Percentiles rank a stretch among this genome's conserved stretches.
phyloP scores from a whole-genome alignment of 371 early-diverging fungal genomes.

The Pancytospora epiphaga region DNA sequence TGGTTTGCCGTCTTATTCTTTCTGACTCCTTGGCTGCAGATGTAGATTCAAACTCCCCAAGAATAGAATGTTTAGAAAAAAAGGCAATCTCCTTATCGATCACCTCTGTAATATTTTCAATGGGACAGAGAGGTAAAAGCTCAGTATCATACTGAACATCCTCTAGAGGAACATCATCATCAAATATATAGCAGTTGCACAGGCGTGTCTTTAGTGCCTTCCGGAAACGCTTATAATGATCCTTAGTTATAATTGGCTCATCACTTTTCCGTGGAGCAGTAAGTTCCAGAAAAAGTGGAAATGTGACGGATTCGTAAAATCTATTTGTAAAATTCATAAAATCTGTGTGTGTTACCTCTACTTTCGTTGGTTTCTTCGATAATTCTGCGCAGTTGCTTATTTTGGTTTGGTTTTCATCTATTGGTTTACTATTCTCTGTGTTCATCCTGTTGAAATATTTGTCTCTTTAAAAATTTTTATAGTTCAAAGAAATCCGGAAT shows the following conservation, averaged over 20 bases:
- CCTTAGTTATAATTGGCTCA: not conserved
- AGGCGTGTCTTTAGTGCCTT: not conserved
- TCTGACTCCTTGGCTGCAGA: not conserved
- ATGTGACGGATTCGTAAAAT: not conserved
- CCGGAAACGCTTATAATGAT: not conserved
- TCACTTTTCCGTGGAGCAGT: not conserved
- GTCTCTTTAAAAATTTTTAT: too few species aligned
- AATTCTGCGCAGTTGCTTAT: not conserved
- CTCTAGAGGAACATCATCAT: not conserved
- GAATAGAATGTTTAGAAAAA: constrained; percentile 1
- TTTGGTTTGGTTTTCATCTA: too few species aligned
- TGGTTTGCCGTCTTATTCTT: not conserved
- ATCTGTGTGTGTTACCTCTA: constrained; percentile 2
- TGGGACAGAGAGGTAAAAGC: not conserved
- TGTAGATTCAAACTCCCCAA: not conserved
- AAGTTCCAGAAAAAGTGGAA: not conserved
- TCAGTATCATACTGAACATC: not conserved
- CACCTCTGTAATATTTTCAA: not conserved
- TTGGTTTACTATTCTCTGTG: too few species aligned
- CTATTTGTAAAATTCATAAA: constrained; percentile 10
- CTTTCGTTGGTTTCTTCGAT: not conserved
- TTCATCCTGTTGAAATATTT: too few species aligned
- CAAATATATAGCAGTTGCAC: not conserved
- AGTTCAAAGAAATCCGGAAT: too few species aligned
- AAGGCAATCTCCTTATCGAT: not conserved